These are phyloP conservation scores for Colletotrichum tamarilloi DNA, from an alignment of 2,329 filamentous ascomycete species.

Conservation along the genomic window DNA sequence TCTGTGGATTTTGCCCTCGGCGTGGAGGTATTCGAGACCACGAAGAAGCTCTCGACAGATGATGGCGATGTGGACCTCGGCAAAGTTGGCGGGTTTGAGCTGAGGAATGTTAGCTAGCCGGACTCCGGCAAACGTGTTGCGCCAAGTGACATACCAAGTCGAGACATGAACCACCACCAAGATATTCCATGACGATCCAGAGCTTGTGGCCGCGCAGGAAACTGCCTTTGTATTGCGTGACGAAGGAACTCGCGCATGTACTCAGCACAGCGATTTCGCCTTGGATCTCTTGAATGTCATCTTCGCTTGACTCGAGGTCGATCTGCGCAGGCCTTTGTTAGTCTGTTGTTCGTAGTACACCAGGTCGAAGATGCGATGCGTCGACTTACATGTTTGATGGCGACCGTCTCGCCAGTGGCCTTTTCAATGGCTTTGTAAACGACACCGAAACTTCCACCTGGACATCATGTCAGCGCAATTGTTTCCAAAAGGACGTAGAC, in stretches of 20 bases:
- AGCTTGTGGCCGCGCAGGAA: constrained; percentile 96
- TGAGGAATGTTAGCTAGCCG: constrained; percentile 53
- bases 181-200: constrained; percentile 99
- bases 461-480: constrained; percentile 28
- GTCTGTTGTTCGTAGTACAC: background rate
- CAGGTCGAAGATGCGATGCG: background rate
- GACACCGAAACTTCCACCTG: constrained; percentile 94
- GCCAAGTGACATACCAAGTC: constrained; percentile 77
- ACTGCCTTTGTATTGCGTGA: constrained; percentile 96
- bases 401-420: constrained; percentile 89
- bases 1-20: constrained; percentile 93
- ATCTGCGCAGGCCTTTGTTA: constrained; percentile 68
- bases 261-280: constrained; percentile 96
- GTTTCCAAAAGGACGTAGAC: background rate
- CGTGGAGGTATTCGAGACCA: constrained; percentile 92
- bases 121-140: constrained; percentile 35
- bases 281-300: constrained; percentile 98
- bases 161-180: constrained; percentile 94
- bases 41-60: constrained; percentile 91
- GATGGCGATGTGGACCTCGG: constrained; percentile 91
- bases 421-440: constrained; percentile 98
- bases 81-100: constrained; percentile 91
- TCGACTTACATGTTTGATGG: constrained; percentile 88
- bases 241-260: constrained; percentile 92
- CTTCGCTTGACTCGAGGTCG: constrained; percentile 97